Base-by-base conservation (phyloP, 352 stramenopile genomes). In the Phytophthora pseudosyringae region DNA sequence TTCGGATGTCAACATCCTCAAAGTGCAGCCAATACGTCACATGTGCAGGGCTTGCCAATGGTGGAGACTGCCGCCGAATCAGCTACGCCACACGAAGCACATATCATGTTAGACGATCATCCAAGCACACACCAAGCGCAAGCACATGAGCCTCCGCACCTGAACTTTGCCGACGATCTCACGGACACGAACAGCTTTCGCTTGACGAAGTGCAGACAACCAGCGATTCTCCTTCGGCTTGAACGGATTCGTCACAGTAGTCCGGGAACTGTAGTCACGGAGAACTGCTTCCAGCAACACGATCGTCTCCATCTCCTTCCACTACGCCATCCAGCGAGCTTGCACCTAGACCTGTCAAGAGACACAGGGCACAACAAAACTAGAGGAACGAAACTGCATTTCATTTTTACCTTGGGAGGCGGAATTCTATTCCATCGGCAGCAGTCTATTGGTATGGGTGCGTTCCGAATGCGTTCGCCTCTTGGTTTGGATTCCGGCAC, bases 1-100 rank as follows among this genome's bases (percentile, higher is more conserved):
- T 91, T n/a, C 64, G 64, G 31, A 93, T 59, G 1, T 11, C 47
- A 1, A 91, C 71, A n/a, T 86, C 63, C 25, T 81, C 21, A 51
- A 93, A 90, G 10, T 69, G 83, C 29, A 93, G 61, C 69, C 63
- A 86, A 60, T 81, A 81, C 29, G 62, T 76, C 13, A 50, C 6
- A n/a, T 54, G 38, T 6, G 38, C 32, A 40, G 35, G 4, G 3
- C n/a, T 56, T 35, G 47, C 13, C 13, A 45, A 33, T n/a, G 33
- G 26, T 39, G 53, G 21, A 1, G 29, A 21, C 25, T 52, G 28
- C 12, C 40, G 58, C 41, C 41, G 38, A 45, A 67, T 32, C 3
- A 73, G 28, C 51, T 73, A 39, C 4, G 18, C 8, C n/a, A 40
- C 29, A 52, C 36, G 12, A 21, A 75, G 26, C 36, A 54, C 13